Conservation (phyloP, 129 eudicot species). For the Ambrosia trifida region DNA sequence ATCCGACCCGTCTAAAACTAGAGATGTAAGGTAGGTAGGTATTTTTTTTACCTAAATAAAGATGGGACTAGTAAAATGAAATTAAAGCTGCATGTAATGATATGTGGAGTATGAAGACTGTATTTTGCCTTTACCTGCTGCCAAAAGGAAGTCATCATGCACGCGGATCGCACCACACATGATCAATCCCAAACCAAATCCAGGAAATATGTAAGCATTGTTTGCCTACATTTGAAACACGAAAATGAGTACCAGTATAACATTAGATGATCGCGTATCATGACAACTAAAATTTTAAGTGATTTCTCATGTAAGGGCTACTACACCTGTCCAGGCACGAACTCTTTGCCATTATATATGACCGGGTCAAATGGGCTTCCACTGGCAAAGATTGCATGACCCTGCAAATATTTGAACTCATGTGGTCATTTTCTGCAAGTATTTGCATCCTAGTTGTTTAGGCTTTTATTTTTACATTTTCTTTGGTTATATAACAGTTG, state of each 20-base stretch:
- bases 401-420: constrained; percentile 44
- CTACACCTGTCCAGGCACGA: constrained; percentile 85
- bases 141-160: constrained; percentile 85
- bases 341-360: constrained; percentile 60
- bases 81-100: neutral
- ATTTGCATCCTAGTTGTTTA: neutral
- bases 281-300: constrained; percentile 4
- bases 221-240: constrained; percentile 58
- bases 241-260: neutral
- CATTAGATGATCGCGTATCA: neutral
- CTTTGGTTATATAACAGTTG: constrained; percentile 3
- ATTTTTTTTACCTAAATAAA: neutral
- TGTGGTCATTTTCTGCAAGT: neutral
- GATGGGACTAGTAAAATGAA: neutral
- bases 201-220: constrained; percentile 95
- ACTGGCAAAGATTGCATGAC: constrained; percentile 90
- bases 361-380: constrained; percentile 96
- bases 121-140: constrained; percentile 69
- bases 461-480: neutral
- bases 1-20: no score
- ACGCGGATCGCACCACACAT: constrained; percentile 92
- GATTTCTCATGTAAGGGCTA: neutral
- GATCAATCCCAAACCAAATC: constrained; percentile 92
- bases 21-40: no score
- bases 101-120: neutral